Evolutionary conservation across 352 stramenopile species (phyloP).

Genomic region (Phytophthora sp.): DNA sequence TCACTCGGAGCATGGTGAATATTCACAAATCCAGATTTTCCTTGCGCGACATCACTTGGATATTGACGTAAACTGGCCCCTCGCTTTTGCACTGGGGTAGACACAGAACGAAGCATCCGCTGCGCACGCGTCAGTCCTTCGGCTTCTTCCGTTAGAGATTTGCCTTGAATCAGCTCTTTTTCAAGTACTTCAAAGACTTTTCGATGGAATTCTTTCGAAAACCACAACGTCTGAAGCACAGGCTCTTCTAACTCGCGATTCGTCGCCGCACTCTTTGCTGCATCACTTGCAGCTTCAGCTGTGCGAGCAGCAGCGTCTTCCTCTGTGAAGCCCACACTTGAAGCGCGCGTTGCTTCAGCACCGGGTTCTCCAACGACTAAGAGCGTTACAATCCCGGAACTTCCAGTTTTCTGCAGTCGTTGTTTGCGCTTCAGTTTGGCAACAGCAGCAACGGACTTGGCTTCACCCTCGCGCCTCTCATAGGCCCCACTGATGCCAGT

Average conservation of each 20-base stretch:
- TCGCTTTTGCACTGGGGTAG: conserved; percentile 72
- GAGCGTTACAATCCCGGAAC: conserved; percentile 20
- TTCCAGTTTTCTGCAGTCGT: conserved; percentile 51
- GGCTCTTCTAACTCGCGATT: conserved; percentile 78
- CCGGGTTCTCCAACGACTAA: no score
- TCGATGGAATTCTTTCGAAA: conserved; percentile 85
- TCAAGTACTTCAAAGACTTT: conserved; percentile 90
- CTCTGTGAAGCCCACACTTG: conserved; percentile 49
- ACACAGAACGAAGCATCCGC: conserved; percentile 83
- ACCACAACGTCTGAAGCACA: conserved; percentile 84
- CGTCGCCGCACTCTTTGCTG: conserved; percentile 75
- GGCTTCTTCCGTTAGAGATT: conserved; percentile 69
- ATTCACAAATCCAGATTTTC: conserved; percentile 49
- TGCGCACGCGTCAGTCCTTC: conserved; percentile 83
- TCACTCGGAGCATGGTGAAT: conserved; percentile 43
- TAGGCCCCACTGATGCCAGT: conserved; percentile 73
- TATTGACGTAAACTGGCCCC: conserved; percentile 52
- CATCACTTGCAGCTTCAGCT: conserved; percentile 81
- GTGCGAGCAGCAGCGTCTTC: conserved; percentile 61
- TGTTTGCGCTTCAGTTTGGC: conserved; percentile 82
- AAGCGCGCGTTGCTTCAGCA: conserved; percentile 21
- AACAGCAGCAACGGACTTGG: conserved; percentile 60
- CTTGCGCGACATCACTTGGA: conserved; percentile 48
- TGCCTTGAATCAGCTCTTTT: conserved; percentile 75
- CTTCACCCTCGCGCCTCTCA: conserved; percentile 77